phyloP scores from a whole-genome alignment of 441 rosid species.

The Viola pubescens region DNA sequence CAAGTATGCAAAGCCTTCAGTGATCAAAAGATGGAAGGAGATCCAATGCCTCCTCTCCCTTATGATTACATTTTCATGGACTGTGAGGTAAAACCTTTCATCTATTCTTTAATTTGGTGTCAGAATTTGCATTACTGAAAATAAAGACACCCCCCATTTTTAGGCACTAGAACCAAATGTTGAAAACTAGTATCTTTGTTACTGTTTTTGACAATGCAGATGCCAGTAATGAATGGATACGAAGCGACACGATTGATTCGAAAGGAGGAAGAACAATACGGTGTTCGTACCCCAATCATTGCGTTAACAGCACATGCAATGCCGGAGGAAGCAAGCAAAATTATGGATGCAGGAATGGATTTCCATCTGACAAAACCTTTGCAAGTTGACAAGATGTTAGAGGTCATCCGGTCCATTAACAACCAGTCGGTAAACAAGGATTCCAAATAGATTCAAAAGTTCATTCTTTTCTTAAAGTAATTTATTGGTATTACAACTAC shows the following conservation, averaged over 20 bases:
- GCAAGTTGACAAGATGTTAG: slow-evolving; percentile 20
- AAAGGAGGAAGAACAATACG: slow-evolving; percentile 28
- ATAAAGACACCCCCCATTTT: no score
- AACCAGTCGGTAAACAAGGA: no score
- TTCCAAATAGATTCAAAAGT: no score
- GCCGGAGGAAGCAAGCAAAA: slow-evolving; percentile 27
- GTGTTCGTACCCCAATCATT: slow-evolving; percentile 34
- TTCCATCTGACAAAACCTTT: slow-evolving; percentile 44
- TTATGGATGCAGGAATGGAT: slow-evolving; percentile 44
- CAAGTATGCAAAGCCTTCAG: slow-evolving; percentile 24
- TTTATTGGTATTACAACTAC: no score
- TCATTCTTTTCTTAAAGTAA: neutral
- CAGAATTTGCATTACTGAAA: no score
- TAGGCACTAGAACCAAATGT: no score
- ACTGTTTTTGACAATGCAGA: slow-evolving; percentile 20
- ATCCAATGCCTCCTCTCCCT: slow-evolving; percentile 8
- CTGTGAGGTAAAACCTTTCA: slow-evolving; percentile 35
- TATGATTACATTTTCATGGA: slow-evolving; percentile 52
- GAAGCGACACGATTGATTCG: slow-evolving; percentile 43
- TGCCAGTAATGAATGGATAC: slow-evolving; percentile 52
- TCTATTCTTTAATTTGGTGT: no score
- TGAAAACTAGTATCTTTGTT: neutral
- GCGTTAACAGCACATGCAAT: slow-evolving; percentile 38
- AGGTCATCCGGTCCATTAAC: slow-evolving; percentile 9
- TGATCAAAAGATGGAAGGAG: slow-evolving; percentile 14